Percentiles rank a stretch among this genome's conserved stretches.
These are phyloP conservation scores for Lactarius psammicola DNA, from an alignment of 768 basidiomycete species.

Conservation along the genomic window DNA sequence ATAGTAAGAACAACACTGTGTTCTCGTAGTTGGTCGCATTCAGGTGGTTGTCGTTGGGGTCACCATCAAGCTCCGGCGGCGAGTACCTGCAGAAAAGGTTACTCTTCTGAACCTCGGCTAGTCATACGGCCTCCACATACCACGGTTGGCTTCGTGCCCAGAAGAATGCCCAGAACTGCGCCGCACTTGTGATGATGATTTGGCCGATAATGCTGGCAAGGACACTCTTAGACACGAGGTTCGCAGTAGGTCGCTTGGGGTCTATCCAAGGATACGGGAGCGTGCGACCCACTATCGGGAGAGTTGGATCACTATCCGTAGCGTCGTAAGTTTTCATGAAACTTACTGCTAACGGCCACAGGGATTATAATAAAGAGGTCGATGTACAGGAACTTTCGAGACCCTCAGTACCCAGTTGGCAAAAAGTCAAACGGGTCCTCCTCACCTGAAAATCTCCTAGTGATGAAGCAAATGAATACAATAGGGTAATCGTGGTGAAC, in stretches of 20 bases:
- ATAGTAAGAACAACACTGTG: constrained; percentile 85
- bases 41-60: constrained; percentile 56
- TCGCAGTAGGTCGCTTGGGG: constrained; percentile 91
- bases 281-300: constrained; percentile 83
- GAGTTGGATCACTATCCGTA: constrained; percentile 25
- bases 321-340: constrained; percentile 13
- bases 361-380: constrained; percentile 98
- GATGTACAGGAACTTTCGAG: constrained; percentile 85
- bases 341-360: constrained; percentile 91
- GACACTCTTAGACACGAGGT: constrained; percentile 93
- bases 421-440: constrained; percentile 29
- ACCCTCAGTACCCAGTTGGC: constrained; percentile 18
- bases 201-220: constrained; percentile 92
- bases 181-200: constrained; percentile 75
- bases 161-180: constrained; percentile 86
- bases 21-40: constrained; percentile 91
- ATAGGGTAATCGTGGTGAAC: constrained; percentile 93
- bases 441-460: constrained; percentile 93
- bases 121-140: constrained; percentile 43
- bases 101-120: background rate
- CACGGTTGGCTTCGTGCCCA: constrained; percentile 86
- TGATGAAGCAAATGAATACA: constrained; percentile 96
- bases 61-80: constrained; percentile 40
- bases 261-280: constrained; percentile 84
- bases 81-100: constrained; percentile 21